phyloP scores from a whole-genome alignment of 1,284 basidiomycete species.

The Microbotryum silenes-acaulis region DNA sequence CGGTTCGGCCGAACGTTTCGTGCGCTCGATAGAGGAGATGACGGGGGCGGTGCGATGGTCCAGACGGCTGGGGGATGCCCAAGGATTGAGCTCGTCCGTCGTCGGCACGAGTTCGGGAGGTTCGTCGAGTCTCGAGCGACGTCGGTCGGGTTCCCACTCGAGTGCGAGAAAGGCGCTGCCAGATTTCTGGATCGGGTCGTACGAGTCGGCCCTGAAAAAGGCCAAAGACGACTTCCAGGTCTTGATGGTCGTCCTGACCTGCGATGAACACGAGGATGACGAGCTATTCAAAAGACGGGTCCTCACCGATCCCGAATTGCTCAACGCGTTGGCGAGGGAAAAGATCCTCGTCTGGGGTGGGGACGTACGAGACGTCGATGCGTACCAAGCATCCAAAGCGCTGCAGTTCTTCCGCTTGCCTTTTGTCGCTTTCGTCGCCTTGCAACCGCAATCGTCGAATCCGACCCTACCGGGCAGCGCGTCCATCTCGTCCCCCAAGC shows the following conservation, averaged over 20 bases:
- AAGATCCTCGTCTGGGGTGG: constrained; percentile 75
- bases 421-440: constrained; percentile 78
- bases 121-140: constrained; percentile 10
- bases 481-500: constrained; percentile 48
- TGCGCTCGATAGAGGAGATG: constrained; percentile 67
- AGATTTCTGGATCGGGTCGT: constrained; percentile 64
- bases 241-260: constrained; percentile 75
- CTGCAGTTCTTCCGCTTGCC: constrained; percentile 51
- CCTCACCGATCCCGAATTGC: constrained; percentile 62
- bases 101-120: constrained; percentile 43
- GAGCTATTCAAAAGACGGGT: constrained; percentile 74
- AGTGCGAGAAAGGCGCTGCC: constrained; percentile 7
- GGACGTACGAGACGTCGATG: constrained; percentile 68
- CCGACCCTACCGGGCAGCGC: constrained; percentile 29
- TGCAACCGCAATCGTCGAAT: constrained; percentile 55
- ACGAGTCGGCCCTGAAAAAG: constrained; percentile 65
- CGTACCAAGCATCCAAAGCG: constrained; percentile 52
- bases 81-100: neutral
- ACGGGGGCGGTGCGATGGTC: constrained; percentile 55
- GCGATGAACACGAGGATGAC: constrained; percentile 82
- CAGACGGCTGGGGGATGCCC: neutral
- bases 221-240: constrained; percentile 67
- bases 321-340: constrained; percentile 58
- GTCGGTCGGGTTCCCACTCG: constrained; percentile 18
- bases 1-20: constrained; percentile 60